Evolutionary conservation across 1,139 yeast species (phyloP).

Genomic region (Geotrichum restrictum): DNA sequence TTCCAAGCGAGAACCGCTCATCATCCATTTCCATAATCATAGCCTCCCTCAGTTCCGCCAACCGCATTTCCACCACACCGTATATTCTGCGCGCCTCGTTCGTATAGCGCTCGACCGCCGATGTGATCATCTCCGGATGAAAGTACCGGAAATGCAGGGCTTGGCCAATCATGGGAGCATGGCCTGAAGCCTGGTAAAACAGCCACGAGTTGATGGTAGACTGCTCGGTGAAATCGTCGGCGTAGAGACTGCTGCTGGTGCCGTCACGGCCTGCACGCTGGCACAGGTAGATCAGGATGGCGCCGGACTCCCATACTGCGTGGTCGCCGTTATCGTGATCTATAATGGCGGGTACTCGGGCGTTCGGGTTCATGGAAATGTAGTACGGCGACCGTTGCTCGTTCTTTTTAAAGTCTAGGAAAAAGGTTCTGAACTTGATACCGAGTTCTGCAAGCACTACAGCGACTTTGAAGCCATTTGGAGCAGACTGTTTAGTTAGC

Average conservation of each 20-base stretch:
- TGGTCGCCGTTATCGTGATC: slow-evolving; percentile 79
- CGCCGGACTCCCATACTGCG: slow-evolving; percentile 92
- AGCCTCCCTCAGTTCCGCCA: slow-evolving; percentile 89
- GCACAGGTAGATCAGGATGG: slow-evolving; percentile 72
- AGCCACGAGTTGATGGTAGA: slow-evolving; percentile 87
- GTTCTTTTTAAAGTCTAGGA: slow-evolving; percentile 77
- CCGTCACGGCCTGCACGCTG: slow-evolving; percentile 64
- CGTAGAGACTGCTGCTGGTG: slow-evolving; percentile 54
- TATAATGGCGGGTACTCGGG: slow-evolving; percentile 88
- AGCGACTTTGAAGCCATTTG: slow-evolving; percentile 95
- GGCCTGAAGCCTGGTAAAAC: slow-evolving; percentile 92
- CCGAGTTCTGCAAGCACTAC: slow-evolving; percentile 81
- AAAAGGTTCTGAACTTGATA: slow-evolving; percentile 73
- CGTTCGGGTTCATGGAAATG: slow-evolving; percentile 87
- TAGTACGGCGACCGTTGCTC: slow-evolving; percentile 94
- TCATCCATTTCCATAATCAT: slow-evolving; percentile 85
- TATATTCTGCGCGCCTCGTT: slow-evolving; percentile 92
- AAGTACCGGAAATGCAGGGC: slow-evolving; percentile 90
- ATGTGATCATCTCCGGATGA: slow-evolving; percentile 80
- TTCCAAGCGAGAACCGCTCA: slow-evolving; percentile 83
- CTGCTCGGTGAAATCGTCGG: slow-evolving; percentile 74
- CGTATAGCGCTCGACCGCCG: slow-evolving; percentile 86
- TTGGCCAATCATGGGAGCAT: slow-evolving; percentile 97
- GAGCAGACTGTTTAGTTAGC: slow-evolving; percentile 55
- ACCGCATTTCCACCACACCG: slow-evolving; percentile 91